These are phyloP conservation scores for Trichophyton benhamiae DNA, from an alignment of 2,329 filamentous ascomycete genomes.

Conservation along the genomic window DNA sequence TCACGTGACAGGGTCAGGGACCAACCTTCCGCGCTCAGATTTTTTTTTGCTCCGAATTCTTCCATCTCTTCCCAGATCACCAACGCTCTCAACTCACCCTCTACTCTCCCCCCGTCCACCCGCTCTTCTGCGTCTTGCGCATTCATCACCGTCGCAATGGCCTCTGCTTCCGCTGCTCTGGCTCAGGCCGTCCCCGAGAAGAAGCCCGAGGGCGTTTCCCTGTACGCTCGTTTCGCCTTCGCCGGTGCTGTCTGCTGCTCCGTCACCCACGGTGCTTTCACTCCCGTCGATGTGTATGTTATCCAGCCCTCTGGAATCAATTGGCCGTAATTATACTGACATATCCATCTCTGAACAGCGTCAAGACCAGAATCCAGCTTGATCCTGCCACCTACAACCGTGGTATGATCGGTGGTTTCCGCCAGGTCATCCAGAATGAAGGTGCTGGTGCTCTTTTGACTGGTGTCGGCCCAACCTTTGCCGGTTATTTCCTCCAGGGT, in stretches of 20 bases:
- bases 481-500: slow-evolving; percentile 89
- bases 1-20: neutral
- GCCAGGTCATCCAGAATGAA: slow-evolving; percentile 71
- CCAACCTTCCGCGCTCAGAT: slow-evolving; percentile 3
- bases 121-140: neutral
- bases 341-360: slow-evolving; percentile 39
- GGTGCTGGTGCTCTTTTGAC: slow-evolving; percentile 77
- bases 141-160: slow-evolving; percentile 2
- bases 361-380: slow-evolving; percentile 93
- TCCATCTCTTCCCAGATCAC: neutral
- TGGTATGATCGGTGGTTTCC: slow-evolving; percentile 75
- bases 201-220: slow-evolving; percentile 41
- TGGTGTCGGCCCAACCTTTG: slow-evolving; percentile 71
- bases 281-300: slow-evolving; percentile 98
- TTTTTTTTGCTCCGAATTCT: slow-evolving; percentile 1
- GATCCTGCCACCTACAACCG: slow-evolving; percentile 81
- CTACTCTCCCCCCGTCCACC: slow-evolving; percentile 1
- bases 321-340: neutral
- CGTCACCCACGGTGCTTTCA: slow-evolving; percentile 91
- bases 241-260: slow-evolving; percentile 97
- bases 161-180: slow-evolving; percentile 14
- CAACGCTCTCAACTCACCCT: neutral
- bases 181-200: slow-evolving; percentile 7
- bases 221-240: slow-evolving; percentile 95
- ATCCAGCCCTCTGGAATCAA: neutral